Base-by-base conservation (phyloP, 2,329 filamentous ascomycete genomes). In the Penicillium corylophilum region DNA sequence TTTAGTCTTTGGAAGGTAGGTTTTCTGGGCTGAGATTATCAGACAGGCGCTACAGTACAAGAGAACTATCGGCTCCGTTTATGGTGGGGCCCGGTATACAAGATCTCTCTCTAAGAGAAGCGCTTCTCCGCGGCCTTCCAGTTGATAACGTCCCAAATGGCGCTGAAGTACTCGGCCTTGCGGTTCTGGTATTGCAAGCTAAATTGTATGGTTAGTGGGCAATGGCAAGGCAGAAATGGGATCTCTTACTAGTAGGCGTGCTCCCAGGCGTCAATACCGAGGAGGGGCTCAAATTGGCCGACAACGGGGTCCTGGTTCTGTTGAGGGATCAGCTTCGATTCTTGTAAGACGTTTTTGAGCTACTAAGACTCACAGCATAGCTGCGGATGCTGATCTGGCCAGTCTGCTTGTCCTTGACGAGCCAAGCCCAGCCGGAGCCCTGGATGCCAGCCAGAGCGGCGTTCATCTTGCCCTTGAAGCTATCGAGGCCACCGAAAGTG, bases 241-340 rank as follows among this genome's bases (percentile, higher is more conserved):
- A 45, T 9, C 24, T 28, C 79, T 76, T 72, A 82, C 79, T 95
- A 95, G 80, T 95, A 95, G 46, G 91, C 91, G 76, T 96, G 91
- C 81, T 96, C 91, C 91, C 91, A 96, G 48, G 91, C 92, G 77
- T 96, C 92, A 66, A 96, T 87, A 51, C 92, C 92, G 42, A 96
- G 77, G 44, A 96, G 79, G 33, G 92, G 92, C 66, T 85, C 81
- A 71, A 88, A 90, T 71, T 88, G 88, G 44, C 91, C 91, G 13
- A 90, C 82, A 26, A 96, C 88, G 23, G 92, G 89, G 72, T 95
- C 90, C 78, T 95, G 90, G 79, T 95, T 95, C 71, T 79, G 51
- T 51, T 44, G 7, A 28, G 24, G 33, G 41, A 44, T 51, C 33
- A 56, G 57, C 47, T 54, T 22, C 46, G 22, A 39, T 43, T 24